These are phyloP conservation scores for Davidsoniella neocaledoniae DNA, from an alignment of 2,329 filamentous ascomycete species.

Conservation along the genomic window DNA sequence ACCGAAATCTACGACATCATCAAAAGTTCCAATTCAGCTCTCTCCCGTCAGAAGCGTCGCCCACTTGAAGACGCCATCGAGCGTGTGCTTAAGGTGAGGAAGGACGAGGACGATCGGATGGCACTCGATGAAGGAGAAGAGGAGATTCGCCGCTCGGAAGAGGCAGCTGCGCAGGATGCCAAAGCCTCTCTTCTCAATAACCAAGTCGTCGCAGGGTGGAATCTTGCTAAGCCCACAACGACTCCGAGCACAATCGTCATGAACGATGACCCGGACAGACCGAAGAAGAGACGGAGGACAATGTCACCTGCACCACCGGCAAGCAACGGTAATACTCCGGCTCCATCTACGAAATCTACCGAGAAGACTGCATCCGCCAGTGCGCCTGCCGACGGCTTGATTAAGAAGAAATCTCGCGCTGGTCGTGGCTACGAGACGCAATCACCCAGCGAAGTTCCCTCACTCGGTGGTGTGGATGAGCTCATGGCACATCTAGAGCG, in stretches of 20 bases:
- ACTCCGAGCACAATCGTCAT: constrained; percentile 14
- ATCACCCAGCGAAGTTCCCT: constrained; percentile 13
- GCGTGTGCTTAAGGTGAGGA: constrained; percentile 57
- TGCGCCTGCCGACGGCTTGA: constrained; percentile 12
- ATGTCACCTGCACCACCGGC: constrained; percentile 12
- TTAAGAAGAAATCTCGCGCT: constrained; percentile 19
- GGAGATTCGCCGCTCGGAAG: constrained; percentile 15
- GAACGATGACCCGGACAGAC: constrained; percentile 18
- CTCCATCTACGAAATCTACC: not conserved
- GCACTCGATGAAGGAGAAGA: constrained; percentile 25
- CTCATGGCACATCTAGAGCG: constrained; percentile 12
- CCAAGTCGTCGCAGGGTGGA: constrained; percentile 27
- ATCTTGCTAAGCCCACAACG: constrained; percentile 14
- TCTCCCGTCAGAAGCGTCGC: constrained; percentile 68
- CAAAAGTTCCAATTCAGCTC: constrained; percentile 68
- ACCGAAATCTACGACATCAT: constrained; percentile 60
- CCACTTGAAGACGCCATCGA: constrained; percentile 75
- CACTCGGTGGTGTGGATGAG: constrained; percentile 20
- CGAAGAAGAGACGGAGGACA: constrained; percentile 18
- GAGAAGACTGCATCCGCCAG: not conserved
- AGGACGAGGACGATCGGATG: constrained; percentile 40
- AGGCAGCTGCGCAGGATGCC: constrained; percentile 13
- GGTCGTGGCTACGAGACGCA: constrained; percentile 20
- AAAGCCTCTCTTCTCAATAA: constrained; percentile 24
- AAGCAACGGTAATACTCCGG: not conserved